Percentiles rank a stretch among this genome's conserved stretches.
Conservation (phyloP, 805 yeast species). For the Kluyveromyces aestuarii region DNA sequence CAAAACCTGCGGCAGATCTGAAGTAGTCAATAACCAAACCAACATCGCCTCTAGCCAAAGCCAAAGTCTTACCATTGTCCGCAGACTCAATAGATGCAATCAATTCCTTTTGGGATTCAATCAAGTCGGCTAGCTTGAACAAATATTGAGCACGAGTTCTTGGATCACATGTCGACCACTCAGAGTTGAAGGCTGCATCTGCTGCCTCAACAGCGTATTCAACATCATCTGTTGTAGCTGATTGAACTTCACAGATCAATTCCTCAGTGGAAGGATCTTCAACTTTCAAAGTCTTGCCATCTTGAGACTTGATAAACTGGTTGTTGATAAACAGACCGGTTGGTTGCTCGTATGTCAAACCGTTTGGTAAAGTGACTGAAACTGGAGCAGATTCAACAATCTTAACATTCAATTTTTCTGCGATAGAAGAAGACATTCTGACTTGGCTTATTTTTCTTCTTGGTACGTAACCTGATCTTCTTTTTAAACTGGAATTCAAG, state of each 20-base stretch:
- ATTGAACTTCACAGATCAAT: conserved; percentile 46
- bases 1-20: conserved; percentile 65
- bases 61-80: conserved; percentile 71
- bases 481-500: too few relatives aligned
- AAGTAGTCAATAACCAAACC: conserved; percentile 53
- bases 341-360: conserved; percentile 63
- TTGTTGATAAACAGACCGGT: conserved; percentile 85
- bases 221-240: conserved; percentile 54
- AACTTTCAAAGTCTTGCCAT: conserved; percentile 46
- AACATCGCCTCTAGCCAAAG: conserved; percentile 59
- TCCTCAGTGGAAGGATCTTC: conserved; percentile 59
- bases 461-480: not conserved
- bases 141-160: conserved; percentile 43
- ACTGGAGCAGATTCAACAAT: conserved; percentile 18
- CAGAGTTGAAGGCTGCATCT: conserved; percentile 45
- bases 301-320: conserved; percentile 55
- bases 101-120: conserved; percentile 54
- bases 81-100: conserved; percentile 61
- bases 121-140: conserved; percentile 55
- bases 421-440: conserved; percentile 1
- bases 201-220: conserved; percentile 65
- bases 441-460: not conserved
- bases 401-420: conserved; percentile 7
- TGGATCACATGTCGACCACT: conserved; percentile 57
- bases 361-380: conserved; percentile 51